Conservation (phyloP, 2,329 filamentous ascomycete genomes). For the Aureobasidium sp. region DNA sequence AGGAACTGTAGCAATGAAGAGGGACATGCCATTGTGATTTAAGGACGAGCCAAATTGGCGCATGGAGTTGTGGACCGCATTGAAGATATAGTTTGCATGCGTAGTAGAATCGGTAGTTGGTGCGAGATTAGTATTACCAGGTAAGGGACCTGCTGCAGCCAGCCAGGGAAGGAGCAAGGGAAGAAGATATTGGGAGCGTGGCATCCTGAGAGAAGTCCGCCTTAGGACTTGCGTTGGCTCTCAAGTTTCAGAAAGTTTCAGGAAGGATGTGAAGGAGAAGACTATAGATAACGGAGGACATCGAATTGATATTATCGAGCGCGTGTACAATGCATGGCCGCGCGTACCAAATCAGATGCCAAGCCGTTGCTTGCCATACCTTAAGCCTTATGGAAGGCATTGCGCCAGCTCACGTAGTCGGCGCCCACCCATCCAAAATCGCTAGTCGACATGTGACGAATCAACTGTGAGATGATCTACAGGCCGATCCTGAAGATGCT, state of each 20-base stretch:
- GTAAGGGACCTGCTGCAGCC: background rate
- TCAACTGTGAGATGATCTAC: background rate
- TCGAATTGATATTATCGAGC: background rate
- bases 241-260: background rate
- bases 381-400: background rate
- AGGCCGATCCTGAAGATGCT: background rate
- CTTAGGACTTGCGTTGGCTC: background rate
- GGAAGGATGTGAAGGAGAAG: background rate
- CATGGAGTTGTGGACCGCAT: constrained; percentile 63
- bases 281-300: background rate
- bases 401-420: constrained; percentile 1
- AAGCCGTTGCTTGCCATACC: constrained; percentile 4
- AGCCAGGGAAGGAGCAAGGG: constrained; percentile 4
- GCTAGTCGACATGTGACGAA: background rate
- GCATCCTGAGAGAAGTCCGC: background rate
- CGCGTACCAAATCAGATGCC: background rate
- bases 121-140: background rate
- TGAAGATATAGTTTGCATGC: constrained; percentile 59
- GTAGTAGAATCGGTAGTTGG: background rate
- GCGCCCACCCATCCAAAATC: background rate
- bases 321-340: constrained; percentile 4
- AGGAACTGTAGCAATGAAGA: constrained; percentile 61
- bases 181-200: background rate
- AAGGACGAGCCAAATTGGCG: constrained; percentile 68
- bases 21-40: constrained; percentile 68